Evolutionary conservation across 2,329 filamentous ascomycete species (phyloP).

Genomic region (Epichloe gansuensis): DNA sequence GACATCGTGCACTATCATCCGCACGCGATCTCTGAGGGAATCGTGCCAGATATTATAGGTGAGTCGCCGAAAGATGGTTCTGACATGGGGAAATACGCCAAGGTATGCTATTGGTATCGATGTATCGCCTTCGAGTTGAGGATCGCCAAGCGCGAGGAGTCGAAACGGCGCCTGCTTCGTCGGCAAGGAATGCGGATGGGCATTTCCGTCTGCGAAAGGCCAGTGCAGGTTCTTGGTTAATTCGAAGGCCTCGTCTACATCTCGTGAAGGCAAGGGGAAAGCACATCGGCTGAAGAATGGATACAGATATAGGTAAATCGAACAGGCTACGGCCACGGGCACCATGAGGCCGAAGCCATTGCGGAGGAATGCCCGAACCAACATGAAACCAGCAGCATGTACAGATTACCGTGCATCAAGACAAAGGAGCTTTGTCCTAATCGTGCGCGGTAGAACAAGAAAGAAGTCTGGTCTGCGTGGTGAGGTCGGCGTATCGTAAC

Average conservation of each 20-base stretch:
- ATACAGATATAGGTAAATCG: constrained; percentile 76
- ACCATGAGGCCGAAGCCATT: constrained; percentile 38
- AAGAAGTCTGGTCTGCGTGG: neutral
- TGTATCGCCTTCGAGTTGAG: constrained; percentile 85
- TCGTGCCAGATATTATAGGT: constrained; percentile 32
- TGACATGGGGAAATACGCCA: constrained; percentile 40
- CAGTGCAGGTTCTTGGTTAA: constrained; percentile 29
- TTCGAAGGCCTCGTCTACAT: constrained; percentile 21
- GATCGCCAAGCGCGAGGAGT: constrained; percentile 78
- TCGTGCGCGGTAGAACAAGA: neutral
- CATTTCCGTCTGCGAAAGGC: constrained; percentile 17
- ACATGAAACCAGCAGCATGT: constrained; percentile 37
- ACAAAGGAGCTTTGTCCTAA: neutral
- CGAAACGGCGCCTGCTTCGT: constrained; percentile 57
- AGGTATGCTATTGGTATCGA: constrained; percentile 53
- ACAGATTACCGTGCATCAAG: constrained; percentile 9
- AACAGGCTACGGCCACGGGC: constrained; percentile 56
- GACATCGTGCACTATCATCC: constrained; percentile 42
- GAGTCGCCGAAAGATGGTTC: constrained; percentile 31
- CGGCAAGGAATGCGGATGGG: constrained; percentile 11
- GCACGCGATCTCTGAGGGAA: constrained; percentile 38
- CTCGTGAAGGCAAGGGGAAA: constrained; percentile 50
- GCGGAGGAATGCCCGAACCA: constrained; percentile 39
- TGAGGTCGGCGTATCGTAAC: neutral
- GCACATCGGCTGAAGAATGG: constrained; percentile 68